phyloP scores from a whole-genome alignment of 2,329 filamentous ascomycete species.

The Byssothecium circinans region DNA sequence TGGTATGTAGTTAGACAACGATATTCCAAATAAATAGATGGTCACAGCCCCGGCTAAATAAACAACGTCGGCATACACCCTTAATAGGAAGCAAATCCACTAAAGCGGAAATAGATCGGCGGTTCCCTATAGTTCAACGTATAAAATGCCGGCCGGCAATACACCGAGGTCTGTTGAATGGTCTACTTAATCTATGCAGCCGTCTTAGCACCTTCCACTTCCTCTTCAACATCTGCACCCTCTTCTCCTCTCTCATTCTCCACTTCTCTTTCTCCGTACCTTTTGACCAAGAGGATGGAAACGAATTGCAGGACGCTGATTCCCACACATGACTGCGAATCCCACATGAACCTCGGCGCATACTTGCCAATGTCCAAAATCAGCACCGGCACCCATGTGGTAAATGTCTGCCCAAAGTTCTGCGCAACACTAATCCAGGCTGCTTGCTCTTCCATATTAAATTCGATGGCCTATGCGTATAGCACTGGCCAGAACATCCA shows the following conservation, averaged over 20 bases:
- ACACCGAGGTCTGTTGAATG: too few relatives aligned
- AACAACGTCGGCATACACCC: background rate
- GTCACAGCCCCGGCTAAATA: background rate
- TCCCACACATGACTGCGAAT: conserved; percentile 11
- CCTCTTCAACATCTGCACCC: background rate
- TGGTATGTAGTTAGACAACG: background rate
- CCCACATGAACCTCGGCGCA: conserved; percentile 13
- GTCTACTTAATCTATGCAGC: background rate
- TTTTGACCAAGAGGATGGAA: conserved; percentile 9
- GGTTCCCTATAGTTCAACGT: too few relatives aligned
- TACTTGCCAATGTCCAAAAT: conserved; percentile 16
- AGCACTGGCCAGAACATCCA: conserved; percentile 17
- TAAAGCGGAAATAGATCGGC: background rate
- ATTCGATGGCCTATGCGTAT: conserved; percentile 50
- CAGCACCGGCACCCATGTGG: conserved; percentile 46
- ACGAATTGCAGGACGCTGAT: conserved; percentile 12
- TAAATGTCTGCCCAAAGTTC: conserved; percentile 48
- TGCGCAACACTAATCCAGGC: conserved; percentile 51
- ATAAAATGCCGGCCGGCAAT: too few relatives aligned
- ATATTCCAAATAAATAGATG: background rate
- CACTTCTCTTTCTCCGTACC: conserved; percentile 7
- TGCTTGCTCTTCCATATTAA: conserved; percentile 49
- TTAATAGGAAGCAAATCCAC: background rate
- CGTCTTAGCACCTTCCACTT: background rate
- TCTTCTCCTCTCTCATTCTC: conserved; percentile 3